Percentiles rank a stretch among this genome's conserved stretches.
Evolutionary conservation across 2,329 filamentous ascomycete species (phyloP).

Genomic region (Lasiodiplodia gonubiensis): DNA sequence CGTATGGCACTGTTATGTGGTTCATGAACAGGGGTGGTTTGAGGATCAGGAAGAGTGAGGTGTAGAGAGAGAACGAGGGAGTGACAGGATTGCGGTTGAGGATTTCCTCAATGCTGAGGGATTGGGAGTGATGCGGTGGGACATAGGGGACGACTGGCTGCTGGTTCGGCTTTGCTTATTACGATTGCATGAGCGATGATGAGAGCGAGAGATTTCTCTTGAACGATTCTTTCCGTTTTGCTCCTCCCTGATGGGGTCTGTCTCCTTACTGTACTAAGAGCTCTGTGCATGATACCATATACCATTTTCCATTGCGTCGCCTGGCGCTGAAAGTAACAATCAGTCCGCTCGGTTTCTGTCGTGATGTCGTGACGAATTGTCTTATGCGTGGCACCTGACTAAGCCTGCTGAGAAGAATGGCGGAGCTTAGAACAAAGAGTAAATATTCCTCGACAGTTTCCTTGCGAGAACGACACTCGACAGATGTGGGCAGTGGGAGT

Average conservation of each 20-base stretch:
- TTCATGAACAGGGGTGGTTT: slow-evolving; percentile 8
- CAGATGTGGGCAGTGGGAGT: too few relatives aligned
- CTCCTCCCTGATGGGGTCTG: not conserved
- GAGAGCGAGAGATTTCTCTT: not conserved
- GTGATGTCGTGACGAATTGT: not conserved
- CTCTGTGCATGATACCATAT: slow-evolving; percentile 2
- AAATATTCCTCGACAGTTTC: too few relatives aligned
- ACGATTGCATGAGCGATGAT: not conserved
- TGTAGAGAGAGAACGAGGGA: not conserved
- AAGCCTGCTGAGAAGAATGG: not conserved
- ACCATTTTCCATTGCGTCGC: not conserved
- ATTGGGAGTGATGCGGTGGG: not conserved
- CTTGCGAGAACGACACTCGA: too few relatives aligned
- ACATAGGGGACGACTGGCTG: not conserved
- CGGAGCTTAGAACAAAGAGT: too few relatives aligned
- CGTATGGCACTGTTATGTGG: slow-evolving; percentile 45
- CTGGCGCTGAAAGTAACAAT: not conserved
- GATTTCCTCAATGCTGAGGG: not conserved
- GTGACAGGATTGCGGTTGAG: too few relatives aligned
- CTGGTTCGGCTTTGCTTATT: not conserved
- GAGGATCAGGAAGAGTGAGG: slow-evolving; percentile 14
- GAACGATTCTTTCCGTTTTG: not conserved
- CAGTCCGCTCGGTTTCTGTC: not conserved
- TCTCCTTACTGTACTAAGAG: not conserved
- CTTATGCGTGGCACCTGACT: not conserved